Evolutionary conservation across 2,329 filamentous ascomycete species (phyloP).

Genomic region (Aspergillus tubingensis): DNA sequence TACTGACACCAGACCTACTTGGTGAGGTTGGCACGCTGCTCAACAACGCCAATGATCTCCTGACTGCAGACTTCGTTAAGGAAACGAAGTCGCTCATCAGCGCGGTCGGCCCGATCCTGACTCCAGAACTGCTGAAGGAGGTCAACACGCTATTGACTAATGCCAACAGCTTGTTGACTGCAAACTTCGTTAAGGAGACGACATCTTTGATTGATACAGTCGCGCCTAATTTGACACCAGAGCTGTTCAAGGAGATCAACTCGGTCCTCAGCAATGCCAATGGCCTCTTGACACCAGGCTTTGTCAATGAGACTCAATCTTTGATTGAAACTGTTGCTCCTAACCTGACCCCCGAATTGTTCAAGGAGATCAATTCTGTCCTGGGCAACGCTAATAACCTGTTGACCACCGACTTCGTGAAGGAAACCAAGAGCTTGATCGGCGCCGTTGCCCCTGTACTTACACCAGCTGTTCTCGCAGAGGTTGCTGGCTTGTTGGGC

Average conservation of each 20-base stretch:
- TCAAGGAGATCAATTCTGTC: slow-evolving; percentile 23
- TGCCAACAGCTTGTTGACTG: slow-evolving; percentile 33
- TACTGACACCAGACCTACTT: slow-evolving; percentile 30
- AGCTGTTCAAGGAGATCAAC: slow-evolving; percentile 27
- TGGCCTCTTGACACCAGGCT: slow-evolving; percentile 34
- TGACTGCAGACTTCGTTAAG: slow-evolving; percentile 34
- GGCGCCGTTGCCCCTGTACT: slow-evolving; percentile 19
- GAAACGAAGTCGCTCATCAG: slow-evolving; percentile 25
- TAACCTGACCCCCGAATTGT: slow-evolving; percentile 26
- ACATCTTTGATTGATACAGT: slow-evolving; percentile 24
- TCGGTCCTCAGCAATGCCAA: slow-evolving; percentile 28
- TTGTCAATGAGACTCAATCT: slow-evolving; percentile 27
- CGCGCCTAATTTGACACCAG: slow-evolving; percentile 27
- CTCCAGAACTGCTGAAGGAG: slow-evolving; percentile 22
- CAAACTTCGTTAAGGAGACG: slow-evolving; percentile 33
- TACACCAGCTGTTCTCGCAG: slow-evolving; percentile 23
- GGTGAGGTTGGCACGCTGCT: slow-evolving; percentile 23
- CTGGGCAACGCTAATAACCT: slow-evolving; percentile 27
- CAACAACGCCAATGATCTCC: slow-evolving; percentile 30
- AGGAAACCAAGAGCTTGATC: slow-evolving; percentile 23
- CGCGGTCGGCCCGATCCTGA: slow-evolving; percentile 21
- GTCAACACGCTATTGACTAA: slow-evolving; percentile 24
- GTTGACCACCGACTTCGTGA: slow-evolving; percentile 24
- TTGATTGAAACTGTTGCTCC: slow-evolving; percentile 25
- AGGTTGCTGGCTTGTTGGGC: slow-evolving; percentile 22